Percentiles rank a stretch among this genome's conserved stretches.
Conservation (phyloP, 2,329 filamentous ascomycete species). For the Alternaria viburni region DNA sequence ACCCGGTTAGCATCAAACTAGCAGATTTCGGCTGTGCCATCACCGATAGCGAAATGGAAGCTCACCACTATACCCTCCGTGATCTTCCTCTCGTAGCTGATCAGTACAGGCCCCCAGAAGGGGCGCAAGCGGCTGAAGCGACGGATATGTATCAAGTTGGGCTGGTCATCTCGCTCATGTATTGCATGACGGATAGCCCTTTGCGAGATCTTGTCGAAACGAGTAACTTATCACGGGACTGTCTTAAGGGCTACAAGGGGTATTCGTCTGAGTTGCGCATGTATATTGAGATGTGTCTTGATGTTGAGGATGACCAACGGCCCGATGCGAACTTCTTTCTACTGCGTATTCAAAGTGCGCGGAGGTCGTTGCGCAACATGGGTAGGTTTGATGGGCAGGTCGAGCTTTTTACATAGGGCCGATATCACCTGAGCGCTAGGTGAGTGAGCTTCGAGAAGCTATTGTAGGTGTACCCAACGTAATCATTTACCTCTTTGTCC, state of each 20-base stretch:
- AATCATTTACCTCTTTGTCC: too few relatives aligned
- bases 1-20: background rate
- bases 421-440: too few relatives aligned
- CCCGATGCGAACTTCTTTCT: background rate
- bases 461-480: too few relatives aligned
- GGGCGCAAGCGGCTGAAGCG: background rate
- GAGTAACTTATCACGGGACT: background rate
- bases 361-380: background rate
- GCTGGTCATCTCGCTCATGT: background rate
- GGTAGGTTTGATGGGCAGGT: background rate
- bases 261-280: background rate
- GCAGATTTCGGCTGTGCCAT: background rate
- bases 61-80: background rate
- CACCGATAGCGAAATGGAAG: background rate
- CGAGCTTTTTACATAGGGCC: background rate
- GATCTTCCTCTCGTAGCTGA: background rate
- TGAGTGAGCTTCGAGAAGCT: background rate
- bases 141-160: constrained; percentile 7
- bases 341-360: background rate
- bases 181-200: background rate
- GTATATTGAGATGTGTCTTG: background rate
- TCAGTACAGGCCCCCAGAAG: background rate
- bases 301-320: background rate
- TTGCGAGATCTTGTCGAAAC: background rate
- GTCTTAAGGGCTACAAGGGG: background rate